Evolutionary conservation across 257 asterid genomes (phyloP), one percentile per base, ranked within the genome.

Genomic region (Solanum pinnatisectum): DNA sequence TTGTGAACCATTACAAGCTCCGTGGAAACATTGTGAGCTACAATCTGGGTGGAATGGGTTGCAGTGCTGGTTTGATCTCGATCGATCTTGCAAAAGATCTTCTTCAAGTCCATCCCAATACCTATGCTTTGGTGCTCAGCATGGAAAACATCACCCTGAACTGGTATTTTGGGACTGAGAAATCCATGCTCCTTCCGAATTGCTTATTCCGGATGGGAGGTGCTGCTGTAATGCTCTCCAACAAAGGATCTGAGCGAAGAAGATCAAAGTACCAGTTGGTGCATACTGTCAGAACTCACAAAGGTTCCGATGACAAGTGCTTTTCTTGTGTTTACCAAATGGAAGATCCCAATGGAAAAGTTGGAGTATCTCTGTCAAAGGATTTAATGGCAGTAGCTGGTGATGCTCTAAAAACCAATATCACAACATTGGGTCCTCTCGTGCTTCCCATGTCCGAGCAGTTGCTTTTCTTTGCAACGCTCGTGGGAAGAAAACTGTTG

Each of bases 201-300:
- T 93, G 95, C 63, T 91, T 93, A 44, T 93, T 93, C 88, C 93
- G 94, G 32, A 91, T 93, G 95, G 95, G 95, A 56, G 92, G 94
- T 6, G 93, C 95, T 30, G 95, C 94, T 49, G 92, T 91, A 84
- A 63, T 90, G 79, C 87, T 89, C 25, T 87, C 89, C 11, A 87
- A 87, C 87, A 87, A 87, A 87, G 85, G 87, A 87, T 83, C 89
- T 49, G 89, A 88, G 37, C 60, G 52, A 42, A 79, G 88, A 84
- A 73, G 87, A 44, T 87, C 90, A 2, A 90, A 90, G 37, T 90
- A 89, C 84, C 88, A 87, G 18, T 73, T 90, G 83, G 90, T 89
- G 39, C 89, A 89, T 86, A 84, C 91, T 22, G 92, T 90, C 46
- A 63, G 91, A 27, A 90, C 92, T 22, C 90, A 88, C 77, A 88